Evolutionary conservation across 2,329 filamentous ascomycete species (phyloP), one percentile per base, ranked within the genome.

Genomic region (Colletotrichum sp.): DNA sequence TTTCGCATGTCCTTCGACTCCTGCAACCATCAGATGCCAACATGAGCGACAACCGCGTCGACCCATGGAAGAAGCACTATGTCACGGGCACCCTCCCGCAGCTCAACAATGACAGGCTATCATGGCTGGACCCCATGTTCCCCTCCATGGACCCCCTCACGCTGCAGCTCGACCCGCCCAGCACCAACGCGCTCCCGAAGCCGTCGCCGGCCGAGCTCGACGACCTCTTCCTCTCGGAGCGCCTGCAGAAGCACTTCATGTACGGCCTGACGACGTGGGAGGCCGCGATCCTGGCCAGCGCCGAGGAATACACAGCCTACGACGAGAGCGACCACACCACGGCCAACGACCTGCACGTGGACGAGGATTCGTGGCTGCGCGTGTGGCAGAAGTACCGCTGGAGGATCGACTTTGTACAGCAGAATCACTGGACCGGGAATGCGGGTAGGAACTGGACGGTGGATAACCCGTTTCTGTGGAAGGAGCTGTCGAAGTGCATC

Each of bases 201-300:
- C 30, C 69, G 5, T 13, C 16, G 16, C 24, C 63, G 9, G 8
- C 15, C 26, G 13, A 70, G 8, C 65, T 77, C 39, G 78, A 78
- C 30, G 64, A 69, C 12, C 57, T 79, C 1, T 77, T 70, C 16
- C 26, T 28, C 2, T 62, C 55, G 4, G 78, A 79, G 36, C 15
- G 16, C 3, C 24, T 36, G 5, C 77, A 79, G 30, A 22, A 26
- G 13, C 8, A 28, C 12, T 10, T 52, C 4, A n/a, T 72, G 8
- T 32, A 16, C 8, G 77, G 77, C 5, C 12, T 78, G 10, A 62
- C 71, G 6, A 75, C 75, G 6, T 78, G 71, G 65, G 78, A 79
- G 26, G 69, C 77, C 8, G 62, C 67, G 3, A 12, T 73, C 2
- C 52, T 79, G 2, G 67, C 74, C 1, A 57, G 68, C 10, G 28